Conservation (phyloP, 371 early-diverging fungal genomes). For the Mucor saturninus region DNA sequence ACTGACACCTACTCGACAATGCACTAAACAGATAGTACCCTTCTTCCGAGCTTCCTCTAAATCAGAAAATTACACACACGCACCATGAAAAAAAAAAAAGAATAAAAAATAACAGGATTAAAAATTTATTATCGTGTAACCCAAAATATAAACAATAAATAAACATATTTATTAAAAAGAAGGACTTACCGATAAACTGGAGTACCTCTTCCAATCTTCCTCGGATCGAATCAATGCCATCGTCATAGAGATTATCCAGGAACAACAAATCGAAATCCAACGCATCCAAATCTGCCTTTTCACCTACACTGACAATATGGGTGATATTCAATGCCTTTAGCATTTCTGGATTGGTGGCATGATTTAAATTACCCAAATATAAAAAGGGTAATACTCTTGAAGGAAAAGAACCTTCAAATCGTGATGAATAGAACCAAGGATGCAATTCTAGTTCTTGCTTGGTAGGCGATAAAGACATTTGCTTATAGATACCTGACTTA, state of each 20-base stretch:
- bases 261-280: conserved; percentile 41
- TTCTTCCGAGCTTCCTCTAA: conserved; percentile 39
- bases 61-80: not conserved
- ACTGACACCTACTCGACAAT: conserved; percentile 72
- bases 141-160: too few relatives aligned
- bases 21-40: conserved; percentile 52
- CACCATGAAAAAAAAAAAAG: not conserved
- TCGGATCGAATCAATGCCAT: conserved; percentile 68
- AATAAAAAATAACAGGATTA: not conserved
- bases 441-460: conserved; percentile 27
- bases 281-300: conserved; percentile 52
- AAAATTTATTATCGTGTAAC: not conserved
- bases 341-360: conserved; percentile 69
- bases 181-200: conserved; percentile 59
- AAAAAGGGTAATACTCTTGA: conserved; percentile 65
- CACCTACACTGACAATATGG: conserved; percentile 69
- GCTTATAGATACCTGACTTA: conserved; percentile 9
- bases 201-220: conserved; percentile 54
- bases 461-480: conserved; percentile 18
- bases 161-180: not conserved
- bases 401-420: conserved; percentile 72
- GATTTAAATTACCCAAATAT: conserved; percentile 69
- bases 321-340: conserved; percentile 60
- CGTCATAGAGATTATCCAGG: conserved; percentile 68
- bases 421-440: conserved; percentile 65